A percentile compares a stretch with the other conserved stretches of the same genome.
Evolutionary conservation across 345 rosid genomes (phyloP).

Genomic region (Salix suchowensis): DNA sequence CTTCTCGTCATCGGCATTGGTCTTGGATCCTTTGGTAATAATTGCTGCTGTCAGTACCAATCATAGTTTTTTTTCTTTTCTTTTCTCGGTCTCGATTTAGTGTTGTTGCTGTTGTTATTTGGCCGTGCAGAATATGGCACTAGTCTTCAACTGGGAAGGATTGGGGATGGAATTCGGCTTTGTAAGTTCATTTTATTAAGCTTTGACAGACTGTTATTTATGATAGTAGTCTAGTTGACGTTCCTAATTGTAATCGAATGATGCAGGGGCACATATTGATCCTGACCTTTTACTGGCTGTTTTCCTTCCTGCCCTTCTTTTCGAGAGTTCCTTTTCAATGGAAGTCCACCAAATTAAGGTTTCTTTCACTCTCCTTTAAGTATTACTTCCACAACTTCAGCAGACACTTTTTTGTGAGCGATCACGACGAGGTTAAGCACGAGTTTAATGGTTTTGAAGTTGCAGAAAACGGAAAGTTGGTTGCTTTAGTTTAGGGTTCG

Average conservation of each 20-base stretch:
- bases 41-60: too few relatives aligned
- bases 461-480: not conserved
- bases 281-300: conserved; percentile 88
- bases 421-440: not conserved
- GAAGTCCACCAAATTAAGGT: conserved; percentile 97
- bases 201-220: not conserved
- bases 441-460: not conserved
- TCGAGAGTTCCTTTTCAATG: conserved; percentile 93
- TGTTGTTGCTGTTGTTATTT: not conserved
- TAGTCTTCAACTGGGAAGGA: conserved; percentile 60
- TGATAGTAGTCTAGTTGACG: not conserved
- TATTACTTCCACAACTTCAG: not conserved
- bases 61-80: not conserved
- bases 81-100: not conserved
- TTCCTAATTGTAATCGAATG: not conserved
- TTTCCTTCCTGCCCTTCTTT: conserved; percentile 94
- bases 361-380: not conserved
- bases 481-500: not conserved
- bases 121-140: conserved; percentile 73
- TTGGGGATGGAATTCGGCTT: conserved; percentile 82
- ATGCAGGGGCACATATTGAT: conserved; percentile 75
- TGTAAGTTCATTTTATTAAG: conserved; percentile 57
- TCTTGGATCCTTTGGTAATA: conserved; percentile 76
- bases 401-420: not conserved
- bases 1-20: conserved; percentile 79